Evolutionary conservation across 306 rosid species (phyloP).

Genomic region (Fagus crenata): DNA sequence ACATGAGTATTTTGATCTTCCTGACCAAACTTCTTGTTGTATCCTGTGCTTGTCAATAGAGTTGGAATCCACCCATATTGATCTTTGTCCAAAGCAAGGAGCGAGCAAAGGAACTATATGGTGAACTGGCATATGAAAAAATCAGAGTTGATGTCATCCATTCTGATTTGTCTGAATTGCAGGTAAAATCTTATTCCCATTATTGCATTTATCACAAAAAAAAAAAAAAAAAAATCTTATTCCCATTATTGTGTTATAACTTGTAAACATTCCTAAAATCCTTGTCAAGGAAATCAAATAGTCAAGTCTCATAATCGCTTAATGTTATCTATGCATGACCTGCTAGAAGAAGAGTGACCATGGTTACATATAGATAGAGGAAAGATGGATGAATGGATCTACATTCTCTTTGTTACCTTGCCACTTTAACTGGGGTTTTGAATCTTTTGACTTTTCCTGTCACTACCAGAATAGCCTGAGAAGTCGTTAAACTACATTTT

Average conservation of each 20-base stretch:
- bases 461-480: neutral
- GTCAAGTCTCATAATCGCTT: neutral
- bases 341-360: neutral
- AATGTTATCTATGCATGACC: neutral
- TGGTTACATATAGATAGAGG: neutral
- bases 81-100: constrained; percentile 96
- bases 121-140: constrained; percentile 70
- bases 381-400: constrained; percentile 20
- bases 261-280: neutral
- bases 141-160: constrained; percentile 82
- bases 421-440: constrained; percentile 16
- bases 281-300: neutral
- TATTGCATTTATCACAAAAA: neutral
- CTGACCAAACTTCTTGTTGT: constrained; percentile 27
- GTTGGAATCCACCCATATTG: constrained; percentile 85
- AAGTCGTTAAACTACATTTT: neutral
- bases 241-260: constrained; percentile 20
- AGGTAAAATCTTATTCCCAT: constrained; percentile 50
- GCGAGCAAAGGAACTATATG: constrained; percentile 85
- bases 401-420: constrained; percentile 4
- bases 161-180: constrained; percentile 75
- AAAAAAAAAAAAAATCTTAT: constrained; percentile 4
- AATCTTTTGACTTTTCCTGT: too few species aligned
- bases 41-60: constrained; percentile 44
- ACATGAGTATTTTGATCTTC: constrained; percentile 18